Percentiles rank a stretch among this genome's conserved stretches.
These are phyloP conservation scores for Colletotrichum incanum DNA, from an alignment of 2,329 filamentous ascomycete genomes.

Conservation along the genomic window DNA sequence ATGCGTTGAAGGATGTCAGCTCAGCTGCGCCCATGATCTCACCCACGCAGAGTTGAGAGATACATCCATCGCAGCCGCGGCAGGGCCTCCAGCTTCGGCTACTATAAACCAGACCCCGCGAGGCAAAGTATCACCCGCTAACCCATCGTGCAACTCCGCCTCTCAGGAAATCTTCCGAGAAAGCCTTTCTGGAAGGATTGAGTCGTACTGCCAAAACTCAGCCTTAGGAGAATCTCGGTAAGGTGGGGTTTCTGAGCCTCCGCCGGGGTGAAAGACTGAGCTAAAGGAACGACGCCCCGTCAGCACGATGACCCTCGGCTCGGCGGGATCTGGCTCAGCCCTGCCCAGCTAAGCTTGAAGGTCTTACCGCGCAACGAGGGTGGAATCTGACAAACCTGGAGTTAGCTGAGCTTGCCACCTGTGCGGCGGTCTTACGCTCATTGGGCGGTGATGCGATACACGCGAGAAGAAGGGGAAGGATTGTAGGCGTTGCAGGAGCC, in stretches of 20 bases:
- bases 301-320: constrained; percentile 6
- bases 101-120: not conserved
- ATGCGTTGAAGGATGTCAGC: constrained; percentile 11
- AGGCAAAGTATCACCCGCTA: not conserved
- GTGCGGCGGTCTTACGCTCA: not conserved
- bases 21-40: constrained; percentile 17
- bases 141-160: not conserved
- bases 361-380: not conserved
- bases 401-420: constrained; percentile 2
- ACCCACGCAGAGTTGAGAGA: not conserved
- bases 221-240: not conserved
- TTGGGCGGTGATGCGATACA: not conserved
- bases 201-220: not conserved
- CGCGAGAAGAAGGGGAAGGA: no score
- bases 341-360: not conserved
- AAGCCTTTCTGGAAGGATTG: not conserved
- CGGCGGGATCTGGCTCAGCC: constrained; percentile 24
- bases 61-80: not conserved
- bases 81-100: not conserved
- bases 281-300: not conserved
- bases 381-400: not conserved
- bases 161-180: not conserved
- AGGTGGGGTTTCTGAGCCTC: not conserved
- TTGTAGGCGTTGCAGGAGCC: not conserved
- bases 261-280: not conserved